A percentile compares a stretch with the other conserved stretches of the same genome.
phyloP scores from a whole-genome alignment of 495 filamentous ascomycete genomes.

The Penicillium herquei region DNA sequence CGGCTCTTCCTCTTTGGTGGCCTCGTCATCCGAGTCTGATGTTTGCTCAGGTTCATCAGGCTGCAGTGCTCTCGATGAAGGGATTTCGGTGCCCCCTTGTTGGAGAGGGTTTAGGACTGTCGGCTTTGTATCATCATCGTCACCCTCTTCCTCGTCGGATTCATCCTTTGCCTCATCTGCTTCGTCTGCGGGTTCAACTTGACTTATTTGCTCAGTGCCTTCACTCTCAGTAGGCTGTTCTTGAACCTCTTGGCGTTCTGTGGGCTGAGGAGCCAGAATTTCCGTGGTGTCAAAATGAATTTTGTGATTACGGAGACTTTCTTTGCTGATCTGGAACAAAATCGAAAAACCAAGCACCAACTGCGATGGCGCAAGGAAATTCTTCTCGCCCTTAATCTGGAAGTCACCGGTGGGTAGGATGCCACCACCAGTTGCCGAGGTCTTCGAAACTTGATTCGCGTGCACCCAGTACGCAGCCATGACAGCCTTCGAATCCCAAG shows the following conservation, averaged over 20 bases:
- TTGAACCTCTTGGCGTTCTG: background rate
- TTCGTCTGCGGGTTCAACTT: constrained; percentile 4
- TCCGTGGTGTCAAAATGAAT: constrained; percentile 54
- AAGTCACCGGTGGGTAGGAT: constrained; percentile 76
- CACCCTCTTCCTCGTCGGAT: constrained; percentile 31
- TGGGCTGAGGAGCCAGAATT: background rate
- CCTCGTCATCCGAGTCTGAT: constrained; percentile 25
- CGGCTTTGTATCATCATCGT: constrained; percentile 20
- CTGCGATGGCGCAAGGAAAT: constrained; percentile 85
- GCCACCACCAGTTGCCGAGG: constrained; percentile 66
- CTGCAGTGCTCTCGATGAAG: constrained; percentile 25
- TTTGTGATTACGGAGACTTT: constrained; percentile 76
- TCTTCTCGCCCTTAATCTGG: constrained; percentile 78
- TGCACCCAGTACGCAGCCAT: constrained; percentile 96
- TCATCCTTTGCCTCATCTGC: constrained; percentile 14
- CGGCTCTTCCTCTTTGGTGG: constrained; percentile 24
- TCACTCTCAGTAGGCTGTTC: constrained; percentile 4
- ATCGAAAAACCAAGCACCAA: constrained; percentile 83
- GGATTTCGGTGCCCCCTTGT: constrained; percentile 21
- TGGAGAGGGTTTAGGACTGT: constrained; percentile 31
- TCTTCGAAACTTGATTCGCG: constrained; percentile 85
- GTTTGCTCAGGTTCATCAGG: constrained; percentile 35
- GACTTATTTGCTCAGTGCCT: constrained; percentile 1
- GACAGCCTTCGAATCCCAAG: constrained; percentile 93
- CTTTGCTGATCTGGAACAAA: constrained; percentile 84